phyloP scores from a whole-genome alignment of 2,329 filamentous ascomycete species.

The Clonostachys chloroleuca region DNA sequence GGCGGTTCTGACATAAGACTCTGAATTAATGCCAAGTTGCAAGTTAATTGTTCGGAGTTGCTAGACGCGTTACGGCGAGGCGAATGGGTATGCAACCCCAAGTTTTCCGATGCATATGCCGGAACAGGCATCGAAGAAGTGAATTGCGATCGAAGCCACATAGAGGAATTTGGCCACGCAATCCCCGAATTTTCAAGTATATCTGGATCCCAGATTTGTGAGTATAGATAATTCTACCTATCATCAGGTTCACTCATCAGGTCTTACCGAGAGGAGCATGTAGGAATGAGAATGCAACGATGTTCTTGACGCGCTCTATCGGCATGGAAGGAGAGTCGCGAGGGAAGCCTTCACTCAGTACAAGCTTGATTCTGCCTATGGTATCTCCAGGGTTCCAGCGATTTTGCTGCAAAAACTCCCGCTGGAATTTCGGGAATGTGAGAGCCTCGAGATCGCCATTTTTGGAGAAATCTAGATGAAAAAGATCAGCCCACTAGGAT shows the following conservation, averaged over 20 bases:
- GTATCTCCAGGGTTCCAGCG: constrained; percentile 70
- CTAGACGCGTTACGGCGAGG: constrained; percentile 33
- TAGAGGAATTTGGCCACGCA: constrained; percentile 72
- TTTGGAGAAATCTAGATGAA: constrained; percentile 40
- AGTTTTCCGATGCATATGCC: constrained; percentile 34
- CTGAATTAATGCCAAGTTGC: too few species aligned
- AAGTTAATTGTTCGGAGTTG: not conserved
- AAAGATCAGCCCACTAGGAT: not conserved
- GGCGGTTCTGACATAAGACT: not conserved
- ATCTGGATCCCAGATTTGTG: constrained; percentile 30
- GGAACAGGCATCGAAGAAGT: constrained; percentile 34
- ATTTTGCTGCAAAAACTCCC: constrained; percentile 62
- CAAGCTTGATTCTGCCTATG: constrained; percentile 69
- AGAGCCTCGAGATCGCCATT: constrained; percentile 57
- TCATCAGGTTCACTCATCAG: not conserved
- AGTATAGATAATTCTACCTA: not conserved
- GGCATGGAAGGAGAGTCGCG: constrained; percentile 45
- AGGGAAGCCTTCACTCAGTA: constrained; percentile 70
- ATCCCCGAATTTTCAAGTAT: constrained; percentile 70
- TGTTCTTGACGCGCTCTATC: constrained; percentile 65
- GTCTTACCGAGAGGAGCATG: constrained; percentile 71
- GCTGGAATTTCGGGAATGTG: constrained; percentile 68
- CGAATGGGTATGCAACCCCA: constrained; percentile 60
- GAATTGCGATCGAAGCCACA: constrained; percentile 55
- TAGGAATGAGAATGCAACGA: constrained; percentile 78